Conservation (phyloP, 2,329 filamentous ascomycete genomes). For the Purpureocillium lavendulum region DNA sequence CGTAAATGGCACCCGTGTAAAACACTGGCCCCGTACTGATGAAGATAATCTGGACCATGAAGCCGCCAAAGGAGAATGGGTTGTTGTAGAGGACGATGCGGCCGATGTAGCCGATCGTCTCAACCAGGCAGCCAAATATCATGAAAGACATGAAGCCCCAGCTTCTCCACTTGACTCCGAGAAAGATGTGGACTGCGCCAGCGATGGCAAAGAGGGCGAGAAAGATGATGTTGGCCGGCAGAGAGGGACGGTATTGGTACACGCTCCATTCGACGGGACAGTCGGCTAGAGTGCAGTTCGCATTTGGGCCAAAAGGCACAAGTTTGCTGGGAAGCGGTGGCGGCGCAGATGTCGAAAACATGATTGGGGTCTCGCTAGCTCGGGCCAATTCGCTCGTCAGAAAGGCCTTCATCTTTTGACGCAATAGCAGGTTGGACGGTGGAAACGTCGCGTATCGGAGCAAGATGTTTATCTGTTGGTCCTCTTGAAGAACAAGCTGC, state of each 20-base stretch:
- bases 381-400: too few species aligned
- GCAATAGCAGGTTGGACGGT: too few species aligned
- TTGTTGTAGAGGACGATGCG: slow-evolving; percentile 47
- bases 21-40: slow-evolving; percentile 32
- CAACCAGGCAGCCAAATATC: slow-evolving; percentile 43
- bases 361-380: too few species aligned
- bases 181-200: slow-evolving; percentile 28
- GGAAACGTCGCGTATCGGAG: too few species aligned
- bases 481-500: too few species aligned
- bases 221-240: slow-evolving; percentile 37
- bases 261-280: slow-evolving; percentile 33
- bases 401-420: too few species aligned
- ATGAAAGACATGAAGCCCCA: slow-evolving; percentile 39
- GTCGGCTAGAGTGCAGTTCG: slow-evolving; percentile 37
- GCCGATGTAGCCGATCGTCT: slow-evolving; percentile 53
- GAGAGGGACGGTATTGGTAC: slow-evolving; percentile 30
- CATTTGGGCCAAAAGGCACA: slow-evolving; percentile 29
- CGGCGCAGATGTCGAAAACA: too few species aligned
- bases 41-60: slow-evolving; percentile 53
- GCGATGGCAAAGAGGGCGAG: slow-evolving; percentile 31
- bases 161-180: slow-evolving; percentile 28
- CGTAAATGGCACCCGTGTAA: slow-evolving; percentile 54
- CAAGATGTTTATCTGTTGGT: too few species aligned
- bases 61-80: slow-evolving; percentile 47
- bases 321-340: too few species aligned